Evolutionary conservation across 129 eudicot species (phyloP), one percentile per base, ranked within the genome.

Genomic region (Centrapalus pauciflorus): DNA sequence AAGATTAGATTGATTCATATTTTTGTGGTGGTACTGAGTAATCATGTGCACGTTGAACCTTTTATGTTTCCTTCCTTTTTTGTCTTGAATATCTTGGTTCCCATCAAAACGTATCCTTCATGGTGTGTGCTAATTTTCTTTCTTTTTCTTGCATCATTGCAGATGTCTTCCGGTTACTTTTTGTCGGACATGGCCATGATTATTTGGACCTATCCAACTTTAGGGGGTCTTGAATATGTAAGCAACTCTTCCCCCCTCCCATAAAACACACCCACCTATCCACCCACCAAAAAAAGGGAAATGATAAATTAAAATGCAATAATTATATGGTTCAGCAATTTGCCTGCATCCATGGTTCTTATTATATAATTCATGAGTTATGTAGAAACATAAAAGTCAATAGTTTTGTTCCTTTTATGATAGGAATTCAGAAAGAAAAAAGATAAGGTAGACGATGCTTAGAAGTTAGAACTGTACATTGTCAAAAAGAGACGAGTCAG

Each of bases 141-240:
- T 14, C 26, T n/a, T 3, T 40, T 16, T 12, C 12, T 68, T 40
- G 74, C 65, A 40, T 56, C 28, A 26, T 9, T 70, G 21, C 93
- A 93, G 99, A 79, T 93, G 17, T 93, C 99, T 38, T 71, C 76
- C 5, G 99, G 99, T 55, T 93, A 93, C 79, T 93, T 93, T 71
- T 19, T 89, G 70, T 57, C 99, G 0, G 99, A 93, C 68, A 50
- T 89, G 81, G 84, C 82, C 63, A 86, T 93, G 96, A 84, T 93
- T 58, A 26, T 93, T 12, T 93, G 92, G 85, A 56, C 83, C 10
- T 86, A 65, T 79, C 99, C 99, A 5, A 77, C 87, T 63, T 78
- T 93, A 75, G 99, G 99, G 14, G 99, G 99, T 16, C 24, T 80
- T 76, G 99, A 93, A 76, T 93, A 81, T 86, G 99, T 93, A 86